phyloP scores from a whole-genome alignment of 23 red algal species.

The Agarophyton chilense region DNA sequence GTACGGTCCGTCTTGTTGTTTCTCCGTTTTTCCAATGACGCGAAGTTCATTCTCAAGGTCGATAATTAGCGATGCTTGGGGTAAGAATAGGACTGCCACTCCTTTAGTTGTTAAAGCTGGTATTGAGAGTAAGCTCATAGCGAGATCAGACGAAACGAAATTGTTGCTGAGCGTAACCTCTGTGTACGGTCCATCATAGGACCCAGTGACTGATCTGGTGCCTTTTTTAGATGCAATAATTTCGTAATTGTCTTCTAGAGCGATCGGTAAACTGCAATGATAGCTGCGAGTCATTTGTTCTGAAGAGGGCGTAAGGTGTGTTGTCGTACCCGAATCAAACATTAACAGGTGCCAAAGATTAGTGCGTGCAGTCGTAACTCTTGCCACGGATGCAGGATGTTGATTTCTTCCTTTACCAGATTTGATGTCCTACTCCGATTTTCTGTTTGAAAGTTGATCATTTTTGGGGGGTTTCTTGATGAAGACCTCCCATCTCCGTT shows the following conservation, averaged over 20 bases:
- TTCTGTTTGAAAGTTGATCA: no score
- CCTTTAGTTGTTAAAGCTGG: constrained; percentile 42
- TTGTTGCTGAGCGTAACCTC: constrained; percentile 7
- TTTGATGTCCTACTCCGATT: constrained; percentile 16
- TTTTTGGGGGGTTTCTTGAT: no score
- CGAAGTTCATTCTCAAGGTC: constrained; percentile 5
- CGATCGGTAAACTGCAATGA: constrained; percentile 10
- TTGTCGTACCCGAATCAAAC: constrained; percentile 44
- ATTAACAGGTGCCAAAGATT: not conserved
- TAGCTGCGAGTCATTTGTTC: no score
- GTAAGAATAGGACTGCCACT: constrained; percentile 10
- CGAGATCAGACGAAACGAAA: constrained; percentile 12
- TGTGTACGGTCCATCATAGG: not conserved
- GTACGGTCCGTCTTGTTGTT: constrained; percentile 29
- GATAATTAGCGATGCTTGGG: constrained; percentile 1
- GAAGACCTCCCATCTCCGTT: not conserved
- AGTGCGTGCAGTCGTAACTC: not conserved
- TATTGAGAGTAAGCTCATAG: constrained; percentile 42
- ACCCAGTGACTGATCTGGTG: not conserved
- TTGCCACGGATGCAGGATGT: constrained; percentile 18
- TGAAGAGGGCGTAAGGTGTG: constrained; percentile 67
- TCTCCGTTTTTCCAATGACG: not conserved
- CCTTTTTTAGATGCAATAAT: constrained; percentile 21
- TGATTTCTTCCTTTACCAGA: not conserved
- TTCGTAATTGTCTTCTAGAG: constrained; percentile 20